Evolutionary conservation across 1,284 basidiomycete species (phyloP).

Genomic region (Erythrobasidium hasegawianum): DNA sequence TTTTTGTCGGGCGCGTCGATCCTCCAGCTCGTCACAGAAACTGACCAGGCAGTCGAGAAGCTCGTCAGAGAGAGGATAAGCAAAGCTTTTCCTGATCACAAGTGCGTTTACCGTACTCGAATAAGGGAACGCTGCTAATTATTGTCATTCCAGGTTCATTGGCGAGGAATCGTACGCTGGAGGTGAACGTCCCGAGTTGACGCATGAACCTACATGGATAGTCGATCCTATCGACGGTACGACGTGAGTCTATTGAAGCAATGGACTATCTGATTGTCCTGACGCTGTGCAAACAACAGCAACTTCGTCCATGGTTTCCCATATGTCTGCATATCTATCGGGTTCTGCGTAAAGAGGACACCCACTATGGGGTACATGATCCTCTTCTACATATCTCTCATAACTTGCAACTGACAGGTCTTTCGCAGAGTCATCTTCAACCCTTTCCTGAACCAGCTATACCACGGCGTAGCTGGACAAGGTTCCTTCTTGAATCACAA

Average conservation of each 20-base stretch:
- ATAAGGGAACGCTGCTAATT: background rate
- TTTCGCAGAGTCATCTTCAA: constrained; percentile 72
- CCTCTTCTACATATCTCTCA: background rate
- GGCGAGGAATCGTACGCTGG: constrained; percentile 83
- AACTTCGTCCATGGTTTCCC: constrained; percentile 93
- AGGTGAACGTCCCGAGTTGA: constrained; percentile 65
- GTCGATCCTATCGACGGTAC: constrained; percentile 72
- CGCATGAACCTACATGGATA: constrained; percentile 85
- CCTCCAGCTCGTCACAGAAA: constrained; percentile 78
- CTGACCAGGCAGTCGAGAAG: constrained; percentile 87
- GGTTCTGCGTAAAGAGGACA: constrained; percentile 72
- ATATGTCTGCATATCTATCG: constrained; percentile 84
- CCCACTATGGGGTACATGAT: constrained; percentile 63
- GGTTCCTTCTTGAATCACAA: constrained; percentile 70
- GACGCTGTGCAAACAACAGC: constrained; percentile 62
- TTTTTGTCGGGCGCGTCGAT: background rate
- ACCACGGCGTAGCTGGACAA: constrained; percentile 71
- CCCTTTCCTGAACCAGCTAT: constrained; percentile 83
- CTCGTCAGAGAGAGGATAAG: constrained; percentile 70
- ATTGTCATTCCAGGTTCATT: constrained; percentile 53
- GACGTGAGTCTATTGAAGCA: background rate
- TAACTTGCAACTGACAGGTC: background rate
- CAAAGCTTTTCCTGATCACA: constrained; percentile 67
- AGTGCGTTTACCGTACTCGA: constrained; percentile 50
- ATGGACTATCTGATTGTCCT: constrained; percentile 21